Evolutionary conservation across 2,329 filamentous ascomycete species (phyloP).

Genomic region (Malbranchea cinnamomea): DNA sequence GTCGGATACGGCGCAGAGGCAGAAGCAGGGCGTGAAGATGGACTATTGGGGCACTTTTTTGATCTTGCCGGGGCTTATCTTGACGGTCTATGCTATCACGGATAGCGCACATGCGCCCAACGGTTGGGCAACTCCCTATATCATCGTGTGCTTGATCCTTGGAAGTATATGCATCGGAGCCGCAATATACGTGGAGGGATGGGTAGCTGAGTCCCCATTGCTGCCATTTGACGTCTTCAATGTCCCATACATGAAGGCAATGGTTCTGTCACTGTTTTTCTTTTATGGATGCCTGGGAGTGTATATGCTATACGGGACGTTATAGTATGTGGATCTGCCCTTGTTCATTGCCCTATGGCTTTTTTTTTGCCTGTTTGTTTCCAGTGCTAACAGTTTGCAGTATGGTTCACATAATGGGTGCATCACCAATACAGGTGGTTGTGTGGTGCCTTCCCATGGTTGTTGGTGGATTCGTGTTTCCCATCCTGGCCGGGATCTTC

Average conservation of each 20-base stretch:
- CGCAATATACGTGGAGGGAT: slow-evolving; percentile 58
- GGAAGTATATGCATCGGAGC: slow-evolving; percentile 45
- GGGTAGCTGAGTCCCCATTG: slow-evolving; percentile 52
- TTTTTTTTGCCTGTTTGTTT: neutral
- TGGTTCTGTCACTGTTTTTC: slow-evolving; percentile 47
- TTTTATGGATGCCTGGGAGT: slow-evolving; percentile 55
- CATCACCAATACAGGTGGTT: slow-evolving; percentile 47
- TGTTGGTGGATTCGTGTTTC: slow-evolving; percentile 51
- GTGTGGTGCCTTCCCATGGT: slow-evolving; percentile 56
- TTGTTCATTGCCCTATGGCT: neutral
- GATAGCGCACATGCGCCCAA: slow-evolving; percentile 53
- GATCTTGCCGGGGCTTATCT: slow-evolving; percentile 49
- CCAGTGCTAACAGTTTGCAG: slow-evolving; percentile 20
- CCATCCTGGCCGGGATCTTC: slow-evolving; percentile 47
- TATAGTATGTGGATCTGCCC: slow-evolving; percentile 39
- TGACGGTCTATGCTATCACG: slow-evolving; percentile 63
- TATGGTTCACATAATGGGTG: slow-evolving; percentile 45
- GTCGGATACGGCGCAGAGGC: slow-evolving; percentile 27
- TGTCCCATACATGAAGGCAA: slow-evolving; percentile 51
- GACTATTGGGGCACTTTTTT: slow-evolving; percentile 51
- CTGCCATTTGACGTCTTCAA: slow-evolving; percentile 56
- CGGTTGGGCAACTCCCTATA: slow-evolving; percentile 60
- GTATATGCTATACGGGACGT: slow-evolving; percentile 53
- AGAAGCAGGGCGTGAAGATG: slow-evolving; percentile 39
- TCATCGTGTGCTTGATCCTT: slow-evolving; percentile 48